Evolutionary conservation across 129 eudicot genomes (phyloP), one percentile per base, ranked within the genome.

Genomic region (Daucus carota): DNA sequence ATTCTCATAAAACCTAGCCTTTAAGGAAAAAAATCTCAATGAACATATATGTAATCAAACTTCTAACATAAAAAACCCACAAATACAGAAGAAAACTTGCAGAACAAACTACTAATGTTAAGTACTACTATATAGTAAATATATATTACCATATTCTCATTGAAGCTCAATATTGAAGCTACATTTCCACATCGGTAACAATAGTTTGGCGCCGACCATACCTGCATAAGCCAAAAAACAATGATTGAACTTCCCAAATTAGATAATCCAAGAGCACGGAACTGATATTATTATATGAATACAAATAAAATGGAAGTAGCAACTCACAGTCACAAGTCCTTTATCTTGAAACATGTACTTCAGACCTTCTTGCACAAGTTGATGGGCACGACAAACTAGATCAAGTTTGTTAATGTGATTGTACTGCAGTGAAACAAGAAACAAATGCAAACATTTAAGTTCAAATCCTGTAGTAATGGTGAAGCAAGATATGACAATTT

Each of bases 281-380:
- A 17, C 1, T 26, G 45, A 72, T 43, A n/a, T 43, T 26, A 72
- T 43, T n/a, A 29, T 14, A 16, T 24, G 48, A 24, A 20, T 14
- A 16, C 15, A 36, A 24, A 20, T 15, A 14, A n/a, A 0, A 54
- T 52, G 13, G 72, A 72, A 74, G 38, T 50, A 65, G 77, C 36
- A 81, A 84, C 95, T 94, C 80, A 94, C 99, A 65, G 99, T 94
- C 59, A 94, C 99, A 43, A 94, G 97, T 80, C 99, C 97, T 86
- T 94, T 94, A 82, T 94, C 99, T 81, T 94, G 99, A 84, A 94
- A 94, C 99, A 94, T 94, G 90, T 94, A 94, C 86, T 94, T 94
- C 26, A 94, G 87, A 75, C 99, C 99, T 86, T 94, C 99, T 82
- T 94, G 97, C 28, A 94, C 99, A 86, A 94, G 99, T 81, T 94